Percentiles rank a stretch among this genome's conserved stretches.
Conservation (phyloP, 768 basidiomycete genomes). For the Harrya chromipes region DNA sequence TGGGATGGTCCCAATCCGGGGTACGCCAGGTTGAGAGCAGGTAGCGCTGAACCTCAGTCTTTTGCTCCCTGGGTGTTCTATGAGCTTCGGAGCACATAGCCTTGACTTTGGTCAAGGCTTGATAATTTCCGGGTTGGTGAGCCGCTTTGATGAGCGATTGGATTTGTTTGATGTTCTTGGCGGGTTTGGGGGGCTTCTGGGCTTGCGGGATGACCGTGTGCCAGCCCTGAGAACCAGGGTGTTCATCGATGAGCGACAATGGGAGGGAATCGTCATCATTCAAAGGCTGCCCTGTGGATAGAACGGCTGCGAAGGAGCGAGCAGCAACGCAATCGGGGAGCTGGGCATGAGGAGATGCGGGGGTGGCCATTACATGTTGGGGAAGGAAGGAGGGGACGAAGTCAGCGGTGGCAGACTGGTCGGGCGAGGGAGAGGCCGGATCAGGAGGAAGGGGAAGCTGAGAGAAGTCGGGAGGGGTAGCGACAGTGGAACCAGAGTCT, state of each 20-base stretch:
- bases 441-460: slow-evolving; percentile 1
- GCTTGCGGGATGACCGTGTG: slow-evolving; percentile 16
- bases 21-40: slow-evolving; percentile 45
- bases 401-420: slow-evolving; percentile 17
- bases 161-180: slow-evolving; percentile 40
- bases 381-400: slow-evolving; percentile 18
- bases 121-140: slow-evolving; percentile 42
- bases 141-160: slow-evolving; percentile 43
- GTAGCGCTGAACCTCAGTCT: slow-evolving; percentile 43
- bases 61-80: slow-evolving; percentile 40
- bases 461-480: slow-evolving; percentile 4
- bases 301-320: slow-evolving; percentile 33
- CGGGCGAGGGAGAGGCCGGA: slow-evolving; percentile 2
- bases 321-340: slow-evolving; percentile 35
- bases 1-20: slow-evolving; percentile 33
- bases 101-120: slow-evolving; percentile 41
- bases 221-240: slow-evolving; percentile 19
- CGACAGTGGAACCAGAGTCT: not conserved
- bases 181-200: slow-evolving; percentile 21
- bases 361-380: slow-evolving; percentile 27
- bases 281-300: slow-evolving; percentile 27
- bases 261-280: slow-evolving; percentile 24
- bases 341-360: slow-evolving; percentile 33
- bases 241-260: slow-evolving; percentile 25
- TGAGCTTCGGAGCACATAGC: slow-evolving; percentile 45